Base-by-base conservation (phyloP, 176 grass and related monocot genomes). In the Oryza australiensis region DNA sequence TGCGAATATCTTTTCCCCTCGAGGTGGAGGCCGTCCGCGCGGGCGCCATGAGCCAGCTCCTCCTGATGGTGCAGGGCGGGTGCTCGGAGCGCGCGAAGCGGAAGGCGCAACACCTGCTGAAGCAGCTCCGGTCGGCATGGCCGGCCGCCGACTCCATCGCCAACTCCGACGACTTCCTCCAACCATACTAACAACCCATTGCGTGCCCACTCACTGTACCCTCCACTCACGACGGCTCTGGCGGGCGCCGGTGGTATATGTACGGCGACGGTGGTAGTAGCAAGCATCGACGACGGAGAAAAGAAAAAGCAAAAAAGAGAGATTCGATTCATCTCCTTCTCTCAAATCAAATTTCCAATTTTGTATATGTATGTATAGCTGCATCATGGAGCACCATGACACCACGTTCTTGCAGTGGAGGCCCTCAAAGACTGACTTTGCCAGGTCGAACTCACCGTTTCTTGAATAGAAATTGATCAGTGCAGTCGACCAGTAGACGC, bases 51-150 rank as follows among this genome's bases (percentile, higher is more conserved):
- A 80, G 64, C 60, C 90, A 91, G 59, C 82, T 99, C 28, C 81
- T 99, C 1, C 26, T 99, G 5, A 88, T 99, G 96, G 96, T 95
- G 74, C 96, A 99, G 67, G 93, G 96, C 10, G 93, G 93, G 0
- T 95, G 87, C 83, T 99, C 96, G 3, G 96, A 99, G 18, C 91
- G 96, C 57, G 91, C 91, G 38, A 99, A 99, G 83, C 85, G 93
- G 68, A 99, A 99, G 65, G 91, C 93, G 35, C 96, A 99, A 85
- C 85, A 94, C 48, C 89, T 99, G 15, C 89, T 99, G 0, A 99
- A 99, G 82, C 85, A 95, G 42, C 80, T 99, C 48, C 89, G 93
- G 11, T 85, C 80, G 3, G 96, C 93, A 4, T 95, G 93, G 93
- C 91, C 93, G 0, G 68, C 63, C 64, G 23, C 80, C 24, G 91